Evolutionary conservation across 2,329 filamentous ascomycete genomes (phyloP).

Genomic region (Phaeoacremonium minimum): DNA sequence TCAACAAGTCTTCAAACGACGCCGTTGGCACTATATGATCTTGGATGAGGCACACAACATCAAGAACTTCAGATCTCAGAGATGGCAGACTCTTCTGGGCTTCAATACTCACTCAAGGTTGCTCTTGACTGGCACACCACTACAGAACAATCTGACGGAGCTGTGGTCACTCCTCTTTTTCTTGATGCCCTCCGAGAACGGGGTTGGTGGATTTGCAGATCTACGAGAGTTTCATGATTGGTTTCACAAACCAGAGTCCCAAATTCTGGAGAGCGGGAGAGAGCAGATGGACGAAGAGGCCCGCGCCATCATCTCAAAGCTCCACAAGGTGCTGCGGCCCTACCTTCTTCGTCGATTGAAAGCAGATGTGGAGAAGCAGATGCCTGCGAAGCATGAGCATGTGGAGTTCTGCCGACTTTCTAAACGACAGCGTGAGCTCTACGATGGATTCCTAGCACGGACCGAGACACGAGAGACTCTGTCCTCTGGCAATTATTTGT

Average conservation of each 20-base stretch:
- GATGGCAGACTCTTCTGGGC: conserved; percentile 91
- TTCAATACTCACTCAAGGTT: conserved; percentile 88
- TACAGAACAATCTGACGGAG: conserved; percentile 96
- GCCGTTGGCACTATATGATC: conserved; percentile 96
- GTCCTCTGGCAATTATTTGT: conserved; percentile 90
- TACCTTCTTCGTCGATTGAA: conserved; percentile 90
- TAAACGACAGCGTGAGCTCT: conserved; percentile 90
- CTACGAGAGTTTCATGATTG: conserved; percentile 95
- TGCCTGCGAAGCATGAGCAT: conserved; percentile 97
- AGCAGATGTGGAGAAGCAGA: conserved; percentile 96
- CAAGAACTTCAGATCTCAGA: conserved; percentile 97
- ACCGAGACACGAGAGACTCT: conserved; percentile 86
- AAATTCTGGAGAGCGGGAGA: conserved; percentile 90
- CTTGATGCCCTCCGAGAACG: conserved; percentile 85
- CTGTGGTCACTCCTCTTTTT: conserved; percentile 97
- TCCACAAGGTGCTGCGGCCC: conserved; percentile 89
- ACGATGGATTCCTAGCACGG: conserved; percentile 91
- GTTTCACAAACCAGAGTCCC: conserved; percentile 91
- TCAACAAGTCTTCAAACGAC: conserved; percentile 86
- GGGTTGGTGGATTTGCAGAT: conserved; percentile 86
- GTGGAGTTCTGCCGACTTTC: conserved; percentile 94
- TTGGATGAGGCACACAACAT: conserved; percentile 99
- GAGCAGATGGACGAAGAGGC: conserved; percentile 94
- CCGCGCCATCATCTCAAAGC: conserved; percentile 82
- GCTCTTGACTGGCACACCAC: conserved; percentile 85